Evolutionary conservation across 1,139 yeast species (phyloP), one percentile per base, ranked within the genome.

Genomic region (Komagataea norvegica): DNA sequence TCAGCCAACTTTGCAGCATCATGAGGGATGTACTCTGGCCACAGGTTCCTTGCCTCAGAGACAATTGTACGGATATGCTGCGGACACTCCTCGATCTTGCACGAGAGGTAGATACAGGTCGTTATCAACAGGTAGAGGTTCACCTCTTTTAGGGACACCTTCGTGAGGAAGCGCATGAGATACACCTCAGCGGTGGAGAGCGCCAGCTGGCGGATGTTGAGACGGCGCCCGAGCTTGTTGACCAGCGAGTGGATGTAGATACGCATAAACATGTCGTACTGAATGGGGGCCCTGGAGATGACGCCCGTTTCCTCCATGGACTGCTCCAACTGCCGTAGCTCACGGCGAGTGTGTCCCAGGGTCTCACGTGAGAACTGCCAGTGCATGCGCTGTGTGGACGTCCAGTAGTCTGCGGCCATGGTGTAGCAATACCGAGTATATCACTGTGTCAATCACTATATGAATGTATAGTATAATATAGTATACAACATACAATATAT

Each of bases 21-120:
- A 40, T 85, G 88, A 0, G 96, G 94, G 24, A 91, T 81, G 55
- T 79, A 87, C 54, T 89, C 96, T 0, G 97, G 96, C 97, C 98
- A 91, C 34, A 87, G 62, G 31, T 82, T 82, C 36, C 96, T 67
- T 3, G 97, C 94, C 55, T 91, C 97, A 21, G 79, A 71, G 17
- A 86, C 75, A 11, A 91, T 72, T 2, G 89, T 75, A 40, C 96
- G 67, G 8, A 91, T 88, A 56, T 91, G 96, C 56, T 85, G 95
- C 1, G 98, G 97, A 51, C 88, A 82, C 58, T 91, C 98, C 58
- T 91, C 97, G 25, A 88, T 83, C 56, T 91, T 91, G 63, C 96
- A 84, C 0, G 96, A 91, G 33, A 91, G 73, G 55, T 91, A 91
- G 5, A 89, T 69, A 51, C 95, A 81, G 0, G 97, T 80, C 0